Percentiles rank a stretch among this genome's conserved stretches.
Conservation (phyloP, 2,329 filamentous ascomycete genomes). For the Plenodomus tracheiphilus region DNA sequence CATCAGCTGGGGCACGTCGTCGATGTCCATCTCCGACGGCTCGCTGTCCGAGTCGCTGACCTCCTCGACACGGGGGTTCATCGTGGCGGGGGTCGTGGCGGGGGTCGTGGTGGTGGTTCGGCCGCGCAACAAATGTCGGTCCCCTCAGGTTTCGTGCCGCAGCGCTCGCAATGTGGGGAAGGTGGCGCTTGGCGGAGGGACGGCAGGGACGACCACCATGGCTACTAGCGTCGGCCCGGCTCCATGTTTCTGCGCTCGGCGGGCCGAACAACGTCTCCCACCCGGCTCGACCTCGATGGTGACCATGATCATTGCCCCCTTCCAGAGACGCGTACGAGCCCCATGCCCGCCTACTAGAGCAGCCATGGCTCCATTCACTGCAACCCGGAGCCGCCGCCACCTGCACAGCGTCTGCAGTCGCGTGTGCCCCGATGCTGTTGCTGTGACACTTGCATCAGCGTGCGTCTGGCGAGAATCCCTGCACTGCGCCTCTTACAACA, state of each 20-base stretch:
- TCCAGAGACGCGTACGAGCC: not conserved
- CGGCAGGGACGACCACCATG: not conserved
- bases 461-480: not conserved
- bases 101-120: not conserved
- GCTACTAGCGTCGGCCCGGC: not conserved
- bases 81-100: constrained; percentile 12
- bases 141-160: not conserved
- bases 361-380: not conserved
- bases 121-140: not conserved
- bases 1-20: constrained; percentile 71
- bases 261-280: not conserved
- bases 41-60: constrained; percentile 78
- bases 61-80: constrained; percentile 84
- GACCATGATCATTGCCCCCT: not conserved
- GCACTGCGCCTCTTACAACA: too few species aligned
- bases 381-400: not conserved
- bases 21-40: constrained; percentile 71
- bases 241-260: not conserved
- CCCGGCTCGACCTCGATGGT: not conserved
- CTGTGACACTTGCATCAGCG: not conserved
- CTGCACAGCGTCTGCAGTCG: too few species aligned
- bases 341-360: not conserved
- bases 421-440: too few species aligned
- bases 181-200: not conserved
- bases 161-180: not conserved